Evolutionary conservation across 2,329 filamentous ascomycete genomes (phyloP), one percentile per base, ranked within the genome.

Genomic region (Phoma sp.): DNA sequence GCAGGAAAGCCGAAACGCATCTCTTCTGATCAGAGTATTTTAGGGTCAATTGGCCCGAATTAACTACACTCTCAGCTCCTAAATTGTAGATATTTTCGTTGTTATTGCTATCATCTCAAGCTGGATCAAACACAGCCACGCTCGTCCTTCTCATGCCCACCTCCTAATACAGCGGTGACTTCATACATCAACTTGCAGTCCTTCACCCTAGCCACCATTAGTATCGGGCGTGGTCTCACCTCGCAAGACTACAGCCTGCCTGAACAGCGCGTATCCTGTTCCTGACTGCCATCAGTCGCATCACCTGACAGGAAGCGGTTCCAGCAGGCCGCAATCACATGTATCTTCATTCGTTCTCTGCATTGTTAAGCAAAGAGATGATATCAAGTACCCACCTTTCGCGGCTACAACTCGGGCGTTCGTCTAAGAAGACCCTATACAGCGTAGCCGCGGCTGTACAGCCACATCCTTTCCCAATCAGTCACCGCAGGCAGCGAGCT

Each of bases 401-500:
- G 30, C 47, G 52, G 52, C 41, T 33, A 11, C 45, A 46, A 13
- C 22, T 36, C 44, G 52, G 47, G 7, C 8, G 4, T 33, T 55
- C 52, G 46, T 47, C 42, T 55, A 50, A 18, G 10, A 41, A 14
- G 42, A 14, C 52, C 42, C n/a, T 9, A 50, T 42, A 9, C 13
- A 37, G 52, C 4, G 37, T 55, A 55, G 46, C 47, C 22, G 25
- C 46, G 30, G 36, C 30, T 14, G 32, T 37, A 55, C 52, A 55
- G 46, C 52, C 52, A 55, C 52, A 33, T 25, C 22, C 41, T 25
- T 50, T 41, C 52, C 32, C 18, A 47, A 37, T 2, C 32, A 30
- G 52, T 55, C 52, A 55, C 52, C 52, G 46, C 52, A 55, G 41
- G 29, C 25, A 23, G 24, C 9, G 27, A 35, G 38, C 24, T 22